These are phyloP conservation scores for Lomentospora prolificans DNA, from an alignment of 2,329 filamentous ascomycete genomes.

Conservation along the genomic window DNA sequence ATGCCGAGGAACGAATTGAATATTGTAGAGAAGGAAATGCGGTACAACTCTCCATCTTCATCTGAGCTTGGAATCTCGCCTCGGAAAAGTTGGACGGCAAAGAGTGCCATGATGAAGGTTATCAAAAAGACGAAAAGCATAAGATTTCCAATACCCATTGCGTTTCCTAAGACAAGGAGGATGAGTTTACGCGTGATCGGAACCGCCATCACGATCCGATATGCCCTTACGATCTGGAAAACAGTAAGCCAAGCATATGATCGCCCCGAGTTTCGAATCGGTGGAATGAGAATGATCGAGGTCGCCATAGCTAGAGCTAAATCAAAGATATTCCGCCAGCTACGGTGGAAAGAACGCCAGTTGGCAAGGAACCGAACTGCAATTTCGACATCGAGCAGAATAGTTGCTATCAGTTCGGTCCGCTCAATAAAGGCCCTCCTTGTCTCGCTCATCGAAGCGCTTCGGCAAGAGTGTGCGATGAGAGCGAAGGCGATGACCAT, in stretches of 20 bases:
- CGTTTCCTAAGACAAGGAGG: constrained; percentile 78
- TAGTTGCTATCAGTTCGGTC: constrained; percentile 66
- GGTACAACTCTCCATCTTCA: constrained; percentile 48
- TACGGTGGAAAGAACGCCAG: constrained; percentile 70
- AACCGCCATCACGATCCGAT: constrained; percentile 83
- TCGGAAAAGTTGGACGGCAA: constrained; percentile 86
- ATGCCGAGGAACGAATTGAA: constrained; percentile 96
- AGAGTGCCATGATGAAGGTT: constrained; percentile 87
- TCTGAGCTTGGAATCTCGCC: constrained; percentile 67
- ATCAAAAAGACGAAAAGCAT: constrained; percentile 95
- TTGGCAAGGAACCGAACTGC: constrained; percentile 66
- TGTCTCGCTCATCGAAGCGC: constrained; percentile 58
- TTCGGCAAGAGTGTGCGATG: constrained; percentile 68
- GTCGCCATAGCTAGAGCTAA: constrained; percentile 72
- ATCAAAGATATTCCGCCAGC: constrained; percentile 70
- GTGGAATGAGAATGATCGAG: constrained; percentile 73
- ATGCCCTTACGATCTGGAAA: constrained; percentile 87
- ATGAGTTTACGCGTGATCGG: constrained; percentile 82
- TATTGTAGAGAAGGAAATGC: constrained; percentile 76
- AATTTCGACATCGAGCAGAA: constrained; percentile 75
- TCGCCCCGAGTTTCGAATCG: constrained; percentile 60
- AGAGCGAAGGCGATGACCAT: constrained; percentile 69
- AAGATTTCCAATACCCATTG: constrained; percentile 82
- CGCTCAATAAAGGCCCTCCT: constrained; percentile 57
- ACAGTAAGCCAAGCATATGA: constrained; percentile 80